Base-by-base conservation (phyloP, 148 eudicot species). In the Polygonum aviculare region DNA sequence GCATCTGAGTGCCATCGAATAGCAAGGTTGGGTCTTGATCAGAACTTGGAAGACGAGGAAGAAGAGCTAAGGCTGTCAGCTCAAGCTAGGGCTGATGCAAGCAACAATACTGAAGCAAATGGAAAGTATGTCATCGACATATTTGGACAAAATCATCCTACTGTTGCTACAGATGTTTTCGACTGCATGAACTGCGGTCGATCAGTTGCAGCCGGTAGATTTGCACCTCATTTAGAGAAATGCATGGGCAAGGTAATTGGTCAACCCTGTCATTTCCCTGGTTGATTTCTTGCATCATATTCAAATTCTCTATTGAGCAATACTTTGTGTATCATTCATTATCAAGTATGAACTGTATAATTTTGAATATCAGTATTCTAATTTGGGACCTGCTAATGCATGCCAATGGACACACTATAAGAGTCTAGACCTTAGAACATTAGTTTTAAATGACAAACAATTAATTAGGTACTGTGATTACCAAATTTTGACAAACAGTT, bases 141-240 rank as follows among this genome's bases (percentile, higher is more conserved):
- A 81, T 95, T 92, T 83, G 98, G 97, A 77, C 97, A 95, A 87
- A 90, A 91, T 47, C 98, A 95, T 84, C 96, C 98, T 74, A 63
- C 94, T n/a, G 81, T 90, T 22, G 98, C 98, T 63, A 88, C 78
- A 74, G 98, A 95, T 40, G 57, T 95, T 75, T 88, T 94, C 38
- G 91, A 92, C 8, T 95, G 98, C 85, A 92, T 95, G 98, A 95
- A 95, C 78, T 95, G 98, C 77, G 86, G 96, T 15, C 87, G 96
- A 63, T 88, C 97, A 19, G 81, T 95, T 73, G 78, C 90, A 75
- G 97, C 98, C 65, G 98, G 98, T 62, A 83, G 96, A 77, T 95
- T 95, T 83, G 98, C 98, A 75, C 97, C 98, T 82, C 98, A 95
- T 83, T 81, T 95, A 83, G 98, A 92, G 86, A 92, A 92, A 82